Conservation (phyloP, 805 yeast genomes). For the Myxozyma mucilagina region DNA sequence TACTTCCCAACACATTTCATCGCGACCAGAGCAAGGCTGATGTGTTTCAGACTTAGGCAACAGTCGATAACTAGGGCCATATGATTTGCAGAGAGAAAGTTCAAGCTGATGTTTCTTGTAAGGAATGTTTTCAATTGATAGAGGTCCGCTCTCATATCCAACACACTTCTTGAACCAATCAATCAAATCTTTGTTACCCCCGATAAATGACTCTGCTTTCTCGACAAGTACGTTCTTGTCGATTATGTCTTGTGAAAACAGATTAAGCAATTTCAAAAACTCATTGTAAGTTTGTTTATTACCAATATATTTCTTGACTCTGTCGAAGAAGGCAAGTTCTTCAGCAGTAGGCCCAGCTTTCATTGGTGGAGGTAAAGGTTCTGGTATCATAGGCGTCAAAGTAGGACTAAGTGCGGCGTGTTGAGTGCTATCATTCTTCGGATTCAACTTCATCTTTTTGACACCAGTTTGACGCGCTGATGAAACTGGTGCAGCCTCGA, state of each 20-base stretch:
- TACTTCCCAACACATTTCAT: conserved; percentile 99
- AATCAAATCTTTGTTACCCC: conserved; percentile 73
- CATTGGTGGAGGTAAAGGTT: conserved; percentile 62
- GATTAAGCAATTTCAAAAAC: conserved; percentile 81
- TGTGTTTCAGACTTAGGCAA: conserved; percentile 90
- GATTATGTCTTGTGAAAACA: conserved; percentile 87
- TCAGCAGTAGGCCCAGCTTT: conserved; percentile 65
- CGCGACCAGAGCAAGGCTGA: conserved; percentile 98
- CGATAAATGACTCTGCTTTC: conserved; percentile 82
- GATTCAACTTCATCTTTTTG: conserved; percentile 27
- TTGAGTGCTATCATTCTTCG: conserved; percentile 19
- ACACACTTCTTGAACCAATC: conserved; percentile 93
- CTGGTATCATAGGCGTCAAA: conserved; percentile 81
- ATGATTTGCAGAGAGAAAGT: conserved; percentile 84
- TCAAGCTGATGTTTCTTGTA: conserved; percentile 91
- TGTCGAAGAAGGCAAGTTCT: conserved; percentile 88
- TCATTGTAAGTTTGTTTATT: conserved; percentile 90
- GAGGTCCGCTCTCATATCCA: conserved; percentile 82
- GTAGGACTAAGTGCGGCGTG: conserved; percentile 53
- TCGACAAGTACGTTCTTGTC: conserved; percentile 80
- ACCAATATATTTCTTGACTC: conserved; percentile 82
- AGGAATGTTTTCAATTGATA: conserved; percentile 79
- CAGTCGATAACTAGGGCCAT: conserved; percentile 92
- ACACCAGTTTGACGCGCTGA: conserved; percentile 15
- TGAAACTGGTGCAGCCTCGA: conserved; percentile 11